phyloP scores from a whole-genome alignment of 768 basidiomycete species.

The Termitomyces eurrhizus region DNA sequence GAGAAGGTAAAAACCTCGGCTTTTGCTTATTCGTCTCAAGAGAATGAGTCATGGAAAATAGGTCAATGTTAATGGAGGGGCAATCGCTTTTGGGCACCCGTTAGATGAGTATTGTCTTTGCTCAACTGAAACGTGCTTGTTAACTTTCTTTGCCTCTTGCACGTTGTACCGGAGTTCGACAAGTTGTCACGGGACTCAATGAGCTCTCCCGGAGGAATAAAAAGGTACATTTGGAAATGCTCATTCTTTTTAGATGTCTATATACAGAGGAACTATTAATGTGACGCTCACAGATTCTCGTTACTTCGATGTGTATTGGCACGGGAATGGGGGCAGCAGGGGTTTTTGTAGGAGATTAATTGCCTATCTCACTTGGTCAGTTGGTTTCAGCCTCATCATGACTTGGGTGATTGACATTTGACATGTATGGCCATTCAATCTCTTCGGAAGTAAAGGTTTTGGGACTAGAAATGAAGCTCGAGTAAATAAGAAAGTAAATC shows the following conservation, averaged over 20 bases:
- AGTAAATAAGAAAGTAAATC: too few relatives aligned
- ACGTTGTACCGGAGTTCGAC: constrained; percentile 84
- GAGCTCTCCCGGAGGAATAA: constrained; percentile 66
- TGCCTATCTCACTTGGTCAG: background rate
- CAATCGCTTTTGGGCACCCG: constrained; percentile 83
- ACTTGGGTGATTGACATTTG: background rate
- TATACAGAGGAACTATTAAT: background rate
- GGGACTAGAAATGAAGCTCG: too few relatives aligned
- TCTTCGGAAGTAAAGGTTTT: too few relatives aligned
- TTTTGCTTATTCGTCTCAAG: background rate
- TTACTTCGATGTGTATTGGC: constrained; percentile 89
- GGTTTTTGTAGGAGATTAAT: constrained; percentile 58
- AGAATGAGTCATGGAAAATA: constrained; percentile 20
- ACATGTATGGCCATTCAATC: background rate
- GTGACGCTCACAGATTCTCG: constrained; percentile 48
- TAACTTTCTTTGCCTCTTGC: constrained; percentile 13
- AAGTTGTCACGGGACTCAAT: constrained; percentile 79
- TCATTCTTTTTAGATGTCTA: background rate
- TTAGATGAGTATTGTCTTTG: constrained; percentile 53
- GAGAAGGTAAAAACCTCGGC: constrained; percentile 28
- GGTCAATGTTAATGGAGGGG: constrained; percentile 89
- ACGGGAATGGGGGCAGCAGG: constrained; percentile 92
- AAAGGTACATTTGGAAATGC: constrained; percentile 42
- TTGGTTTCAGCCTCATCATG: background rate
- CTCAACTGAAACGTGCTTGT: constrained; percentile 1